Evolutionary conservation across 805 yeast genomes (phyloP).

Genomic region (Kluyveromyces starmeri): DNA sequence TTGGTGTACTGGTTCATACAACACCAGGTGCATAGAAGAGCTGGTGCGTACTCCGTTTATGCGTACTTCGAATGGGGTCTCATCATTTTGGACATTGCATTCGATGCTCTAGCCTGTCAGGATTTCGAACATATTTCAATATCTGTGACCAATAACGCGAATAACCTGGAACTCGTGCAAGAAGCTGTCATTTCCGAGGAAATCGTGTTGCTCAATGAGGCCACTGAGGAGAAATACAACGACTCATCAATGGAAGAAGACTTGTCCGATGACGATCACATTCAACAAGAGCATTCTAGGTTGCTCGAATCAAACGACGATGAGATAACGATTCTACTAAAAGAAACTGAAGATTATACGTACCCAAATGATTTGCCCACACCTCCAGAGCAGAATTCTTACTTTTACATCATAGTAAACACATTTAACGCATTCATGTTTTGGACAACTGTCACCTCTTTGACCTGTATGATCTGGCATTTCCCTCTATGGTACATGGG

Average conservation of each 20-base stretch:
- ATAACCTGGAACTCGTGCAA: conserved; percentile 11
- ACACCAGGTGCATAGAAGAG: conserved; percentile 75
- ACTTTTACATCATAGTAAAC: conserved; percentile 29
- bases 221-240: conserved; percentile 1
- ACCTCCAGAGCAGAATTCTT: conserved; percentile 19
- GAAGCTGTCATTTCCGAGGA: conserved; percentile 4
- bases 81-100: conserved; percentile 72
- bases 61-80: conserved; percentile 94
- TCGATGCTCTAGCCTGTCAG: conserved; percentile 67
- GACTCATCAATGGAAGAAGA: conserved; percentile 6
- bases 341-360: conserved; percentile 17
- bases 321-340: conserved; percentile 16
- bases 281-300: conserved; percentile 5
- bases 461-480: conserved; percentile 87
- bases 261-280: conserved; percentile 1
- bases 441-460: conserved; percentile 77
- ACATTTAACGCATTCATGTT: conserved; percentile 62
- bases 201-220: conserved; percentile 1
- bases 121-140: conserved; percentile 46
- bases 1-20: conserved; percentile 83
- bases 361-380: conserved; percentile 7
- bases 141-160: conserved; percentile 38
- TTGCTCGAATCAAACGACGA: conserved; percentile 10
- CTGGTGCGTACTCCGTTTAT: conserved; percentile 95
- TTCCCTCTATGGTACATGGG: conserved; percentile 99